These are phyloP conservation scores for Cladosporium sp. DNA, from an alignment of 2,329 filamentous ascomycete species.

Conservation along the genomic window DNA sequence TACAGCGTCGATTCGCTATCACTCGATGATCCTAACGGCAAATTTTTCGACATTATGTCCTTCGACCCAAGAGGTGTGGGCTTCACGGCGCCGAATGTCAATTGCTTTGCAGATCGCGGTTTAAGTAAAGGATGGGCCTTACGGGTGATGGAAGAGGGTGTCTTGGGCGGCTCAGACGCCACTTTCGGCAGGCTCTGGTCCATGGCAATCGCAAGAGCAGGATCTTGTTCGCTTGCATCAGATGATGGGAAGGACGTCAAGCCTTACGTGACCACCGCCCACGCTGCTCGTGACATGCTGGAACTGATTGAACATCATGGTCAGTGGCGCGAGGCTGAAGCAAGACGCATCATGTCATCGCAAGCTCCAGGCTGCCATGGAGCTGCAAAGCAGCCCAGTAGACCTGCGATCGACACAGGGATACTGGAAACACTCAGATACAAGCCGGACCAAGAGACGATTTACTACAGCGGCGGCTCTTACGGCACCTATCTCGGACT, in stretches of 20 bases:
- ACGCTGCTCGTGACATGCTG: slow-evolving; percentile 52
- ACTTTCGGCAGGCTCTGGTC: slow-evolving; percentile 45
- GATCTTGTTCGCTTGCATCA: slow-evolving; percentile 30
- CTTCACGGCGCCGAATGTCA: slow-evolving; percentile 36
- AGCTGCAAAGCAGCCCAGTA: neutral
- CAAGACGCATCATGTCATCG: slow-evolving; percentile 15
- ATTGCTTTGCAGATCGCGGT: slow-evolving; percentile 37
- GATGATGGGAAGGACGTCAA: slow-evolving; percentile 40
- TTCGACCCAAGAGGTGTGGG: slow-evolving; percentile 48
- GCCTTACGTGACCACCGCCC: slow-evolving; percentile 48
- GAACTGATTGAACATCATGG: slow-evolving; percentile 47
- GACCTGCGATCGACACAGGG: neutral
- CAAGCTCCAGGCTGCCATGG: neutral
- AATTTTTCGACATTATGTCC: slow-evolving; percentile 46
- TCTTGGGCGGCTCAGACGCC: slow-evolving; percentile 40
- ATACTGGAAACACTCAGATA: slow-evolving; percentile 19
- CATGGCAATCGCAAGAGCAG: slow-evolving; percentile 40
- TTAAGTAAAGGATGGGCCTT: slow-evolving; percentile 40
- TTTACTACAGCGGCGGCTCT: slow-evolving; percentile 46
- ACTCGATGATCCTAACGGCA: slow-evolving; percentile 27
- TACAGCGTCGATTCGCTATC: slow-evolving; percentile 23
- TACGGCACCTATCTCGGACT: slow-evolving; percentile 50
- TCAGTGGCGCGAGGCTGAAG: slow-evolving; percentile 34
- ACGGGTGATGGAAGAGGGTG: slow-evolving; percentile 39
- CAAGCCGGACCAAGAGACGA: slow-evolving; percentile 34